Evolutionary conservation across 2,329 filamentous ascomycete species (phyloP).

Genomic region (Apiospora malaysiana): DNA sequence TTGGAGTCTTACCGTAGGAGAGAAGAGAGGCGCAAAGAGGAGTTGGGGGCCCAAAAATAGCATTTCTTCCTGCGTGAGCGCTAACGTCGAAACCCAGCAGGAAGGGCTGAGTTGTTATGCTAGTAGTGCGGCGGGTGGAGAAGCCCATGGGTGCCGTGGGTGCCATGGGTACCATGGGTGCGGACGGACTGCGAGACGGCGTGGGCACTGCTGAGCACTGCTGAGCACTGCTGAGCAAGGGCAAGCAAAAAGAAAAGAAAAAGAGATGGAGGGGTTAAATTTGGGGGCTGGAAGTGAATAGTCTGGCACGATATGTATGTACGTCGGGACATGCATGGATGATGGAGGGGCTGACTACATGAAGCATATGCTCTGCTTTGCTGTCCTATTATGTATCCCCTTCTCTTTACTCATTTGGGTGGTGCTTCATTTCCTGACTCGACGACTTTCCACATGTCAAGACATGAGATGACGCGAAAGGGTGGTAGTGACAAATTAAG

Average conservation of each 20-base stretch:
- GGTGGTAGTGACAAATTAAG: neutral
- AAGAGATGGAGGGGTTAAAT: conserved; percentile 2
- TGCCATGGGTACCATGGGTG: too few relatives aligned
- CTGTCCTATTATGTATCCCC: too few relatives aligned
- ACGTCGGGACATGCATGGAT: neutral
- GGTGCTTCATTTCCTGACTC: too few relatives aligned
- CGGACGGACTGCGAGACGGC: neutral
- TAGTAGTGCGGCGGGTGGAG: neutral
- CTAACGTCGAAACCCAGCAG: conserved; percentile 8
- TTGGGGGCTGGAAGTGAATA: conserved; percentile 9
- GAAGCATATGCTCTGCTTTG: too few relatives aligned
- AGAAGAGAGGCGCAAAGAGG: neutral
- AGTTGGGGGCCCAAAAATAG: conserved; percentile 18
- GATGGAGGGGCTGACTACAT: neutral
- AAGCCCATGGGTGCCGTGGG: neutral
- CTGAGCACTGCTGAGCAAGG: too few relatives aligned
- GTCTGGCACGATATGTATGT: neutral
- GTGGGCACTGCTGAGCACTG: too few relatives aligned
- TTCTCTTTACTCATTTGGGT: too few relatives aligned
- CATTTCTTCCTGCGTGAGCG: conserved; percentile 7
- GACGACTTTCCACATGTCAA: neutral
- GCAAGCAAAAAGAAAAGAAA: neutral
- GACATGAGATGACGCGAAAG: neutral
- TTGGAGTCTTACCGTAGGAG: neutral
- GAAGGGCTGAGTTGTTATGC: conserved; percentile 3